Evolutionary conservation across 75 land plant species (phyloP).

Genomic region (Cunninghamia lanceolata): DNA sequence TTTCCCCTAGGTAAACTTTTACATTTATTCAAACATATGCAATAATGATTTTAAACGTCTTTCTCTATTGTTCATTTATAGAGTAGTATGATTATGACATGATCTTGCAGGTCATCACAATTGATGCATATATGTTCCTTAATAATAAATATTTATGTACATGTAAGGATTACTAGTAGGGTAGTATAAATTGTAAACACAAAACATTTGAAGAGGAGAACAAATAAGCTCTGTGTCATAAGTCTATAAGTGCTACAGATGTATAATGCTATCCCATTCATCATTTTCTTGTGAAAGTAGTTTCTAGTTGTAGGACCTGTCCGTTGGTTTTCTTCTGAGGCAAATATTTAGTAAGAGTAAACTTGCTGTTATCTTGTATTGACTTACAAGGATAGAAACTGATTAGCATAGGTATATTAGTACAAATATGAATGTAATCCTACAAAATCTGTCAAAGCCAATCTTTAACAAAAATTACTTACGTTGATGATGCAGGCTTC

Average conservation of each 20-base stretch:
- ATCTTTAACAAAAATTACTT: neutral
- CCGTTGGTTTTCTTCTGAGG: neutral
- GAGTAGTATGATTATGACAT: too few species aligned
- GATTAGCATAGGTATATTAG: neutral
- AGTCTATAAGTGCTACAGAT: neutral
- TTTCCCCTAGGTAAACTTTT: neutral
- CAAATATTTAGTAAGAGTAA: neutral
- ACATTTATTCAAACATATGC: neutral
- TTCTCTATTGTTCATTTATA: too few species aligned
- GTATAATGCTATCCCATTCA: neutral
- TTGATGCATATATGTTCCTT: neutral
- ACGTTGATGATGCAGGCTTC: conserved; percentile 42
- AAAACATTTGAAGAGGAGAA: neutral
- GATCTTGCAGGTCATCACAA: neutral
- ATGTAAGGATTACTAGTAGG: neutral
- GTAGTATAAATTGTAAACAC: neutral
- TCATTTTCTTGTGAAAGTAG: neutral
- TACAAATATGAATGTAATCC: neutral
- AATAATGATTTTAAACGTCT: neutral
- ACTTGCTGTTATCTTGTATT: neutral
- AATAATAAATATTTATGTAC: neutral
- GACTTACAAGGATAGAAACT: neutral
- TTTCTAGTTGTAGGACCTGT: neutral
- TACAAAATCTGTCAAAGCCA: neutral
- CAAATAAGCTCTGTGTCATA: neutral